Percentiles rank a stretch among this genome's conserved stretches.
phyloP scores from a whole-genome alignment of 2,329 filamentous ascomycete genomes.

The Graphilbum sp. region DNA sequence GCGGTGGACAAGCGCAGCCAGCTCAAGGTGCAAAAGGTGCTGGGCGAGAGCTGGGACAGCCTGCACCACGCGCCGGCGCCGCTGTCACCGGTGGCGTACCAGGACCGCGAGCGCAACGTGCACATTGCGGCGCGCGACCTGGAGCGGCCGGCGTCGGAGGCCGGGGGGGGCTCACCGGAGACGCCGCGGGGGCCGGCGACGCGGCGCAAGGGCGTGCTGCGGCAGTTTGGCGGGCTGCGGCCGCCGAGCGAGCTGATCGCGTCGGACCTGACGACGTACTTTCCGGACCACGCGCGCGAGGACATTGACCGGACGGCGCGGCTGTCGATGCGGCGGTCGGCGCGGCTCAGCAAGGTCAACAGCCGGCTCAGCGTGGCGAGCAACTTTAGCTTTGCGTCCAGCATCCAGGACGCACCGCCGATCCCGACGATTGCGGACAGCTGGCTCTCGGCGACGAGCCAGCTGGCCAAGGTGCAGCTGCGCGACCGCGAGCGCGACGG shows the following conservation, averaged over 20 bases:
- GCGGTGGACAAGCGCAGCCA: constrained; percentile 61
- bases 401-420: constrained; percentile 79
- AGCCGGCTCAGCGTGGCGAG: constrained; percentile 88
- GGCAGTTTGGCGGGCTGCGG: constrained; percentile 78
- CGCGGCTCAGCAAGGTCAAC: constrained; percentile 79
- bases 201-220: constrained; percentile 39
- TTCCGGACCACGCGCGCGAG: constrained; percentile 84
- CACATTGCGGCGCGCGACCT: constrained; percentile 41
- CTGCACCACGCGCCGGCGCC: constrained; percentile 53
- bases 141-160: constrained; percentile 37
- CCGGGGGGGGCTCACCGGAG: constrained; percentile 9
- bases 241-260: constrained; percentile 96
- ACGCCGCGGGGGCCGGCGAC: constrained; percentile 24
- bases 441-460: constrained; percentile 56
- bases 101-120: constrained; percentile 53
- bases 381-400: constrained; percentile 84
- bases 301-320: constrained; percentile 93
- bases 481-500: constrained; percentile 27
- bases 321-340: constrained; percentile 78
- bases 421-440: constrained; percentile 91
- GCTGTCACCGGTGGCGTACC: constrained; percentile 62
- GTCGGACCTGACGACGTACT: constrained; percentile 90
- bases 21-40: constrained; percentile 73
- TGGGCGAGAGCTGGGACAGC: constrained; percentile 74
- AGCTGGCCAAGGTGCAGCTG: constrained; percentile 31